Evolutionary conservation across 164 flowering plant genomes (phyloP), one percentile per base, ranked within the genome.

Genomic region (Saururus chinensis): DNA sequence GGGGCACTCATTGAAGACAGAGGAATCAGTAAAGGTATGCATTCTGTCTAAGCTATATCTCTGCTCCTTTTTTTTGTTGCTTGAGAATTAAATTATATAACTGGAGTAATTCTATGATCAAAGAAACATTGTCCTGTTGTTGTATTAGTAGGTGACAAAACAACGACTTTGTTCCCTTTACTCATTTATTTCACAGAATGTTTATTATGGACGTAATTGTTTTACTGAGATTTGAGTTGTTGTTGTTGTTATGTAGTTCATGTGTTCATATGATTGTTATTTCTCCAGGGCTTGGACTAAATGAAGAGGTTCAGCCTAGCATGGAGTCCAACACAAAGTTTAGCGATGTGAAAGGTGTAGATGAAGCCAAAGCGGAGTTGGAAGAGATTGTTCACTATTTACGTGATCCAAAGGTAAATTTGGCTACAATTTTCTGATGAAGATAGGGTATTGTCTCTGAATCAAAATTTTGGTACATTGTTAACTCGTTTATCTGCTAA

Each of bases 301-400:
- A 89, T 71, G 97, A 95, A 73, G 96, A 91, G 69, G 96, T 95
- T 70, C 97, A 91, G 53, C 93, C 97, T 63, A 91, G 76, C 69
- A 70, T 87, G 92, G 96, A 87, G 64, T 84, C 99, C 1, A 87
- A 73, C 61, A 91, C 99, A 58, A 95, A 91, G 67, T 91, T 95
- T 69, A 84, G 53, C 73, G 99, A 95, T 66, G 97, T 95, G 19
- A 95, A 95, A 74, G 99, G 99, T 68, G 93, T 91, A 59, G 99
- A 95, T 81, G 99, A 95, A 73, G 99, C 99, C 59, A 95, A 95
- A 75, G 79, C 87, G 57, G 99, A 95, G 79, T 78, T 95, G 25
- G 99, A 91, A 76, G 99, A 95, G 75, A 91, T 95, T 75, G 97
- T 95, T 66, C 97, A 95, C 68, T 95, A 95, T 71, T 96, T 95